Evolutionary conservation across 2,329 filamentous ascomycete genomes (phyloP).

Genomic region (Diaporthe nobilis): DNA sequence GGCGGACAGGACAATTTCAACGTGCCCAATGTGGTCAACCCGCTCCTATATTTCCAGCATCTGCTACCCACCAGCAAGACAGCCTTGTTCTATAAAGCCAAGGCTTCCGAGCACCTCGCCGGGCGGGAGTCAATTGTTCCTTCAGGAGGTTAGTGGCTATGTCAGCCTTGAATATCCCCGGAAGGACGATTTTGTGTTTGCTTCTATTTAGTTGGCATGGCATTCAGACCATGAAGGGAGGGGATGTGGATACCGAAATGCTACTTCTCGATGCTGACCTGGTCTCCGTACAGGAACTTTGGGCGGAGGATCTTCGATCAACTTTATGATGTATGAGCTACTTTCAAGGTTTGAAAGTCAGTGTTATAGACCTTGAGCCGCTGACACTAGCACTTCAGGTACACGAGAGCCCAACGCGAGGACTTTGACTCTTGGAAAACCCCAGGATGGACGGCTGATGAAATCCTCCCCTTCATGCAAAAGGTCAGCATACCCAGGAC

Average conservation of each 20-base stretch:
- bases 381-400: conserved; percentile 38
- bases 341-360: neutral
- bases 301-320: conserved; percentile 65
- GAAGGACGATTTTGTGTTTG: too few species aligned
- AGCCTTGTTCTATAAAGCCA: conserved; percentile 63
- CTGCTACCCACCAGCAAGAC: conserved; percentile 61
- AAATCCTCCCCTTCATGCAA: conserved; percentile 63
- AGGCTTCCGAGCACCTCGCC: conserved; percentile 59
- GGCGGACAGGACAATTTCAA: conserved; percentile 67
- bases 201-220: neutral
- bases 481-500: conserved; percentile 50
- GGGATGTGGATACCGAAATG: too few species aligned
- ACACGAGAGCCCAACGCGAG: conserved; percentile 47
- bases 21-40: conserved; percentile 63
- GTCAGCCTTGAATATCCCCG: too few species aligned
- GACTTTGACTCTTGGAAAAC: conserved; percentile 50
- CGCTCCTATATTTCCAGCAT: conserved; percentile 63
- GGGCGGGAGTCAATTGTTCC: conserved; percentile 58
- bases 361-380: too few species aligned
- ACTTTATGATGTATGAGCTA: conserved; percentile 57
- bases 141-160: conserved; percentile 50
- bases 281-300: conserved; percentile 50
- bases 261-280: neutral
- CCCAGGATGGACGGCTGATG: conserved; percentile 47
- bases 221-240: neutral